A percentile compares a stretch with the other conserved stretches of the same genome.
phyloP scores from a whole-genome alignment of 2,329 filamentous ascomycete genomes.

The Penicillium sp. region DNA sequence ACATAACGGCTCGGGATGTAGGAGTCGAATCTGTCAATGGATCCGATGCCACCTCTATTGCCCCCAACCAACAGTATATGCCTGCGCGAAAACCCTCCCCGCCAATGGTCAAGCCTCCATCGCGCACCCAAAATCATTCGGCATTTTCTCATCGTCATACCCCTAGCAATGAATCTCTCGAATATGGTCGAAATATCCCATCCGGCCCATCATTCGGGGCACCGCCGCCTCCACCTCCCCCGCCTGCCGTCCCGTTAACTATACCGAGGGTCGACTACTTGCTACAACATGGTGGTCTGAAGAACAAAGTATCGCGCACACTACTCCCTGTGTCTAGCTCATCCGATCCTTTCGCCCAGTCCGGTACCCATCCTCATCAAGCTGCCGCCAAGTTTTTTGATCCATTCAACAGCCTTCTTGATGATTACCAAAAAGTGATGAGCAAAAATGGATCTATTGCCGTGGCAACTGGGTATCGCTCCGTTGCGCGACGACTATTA shows the following conservation, averaged over 20 bases:
- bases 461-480: slow-evolving; percentile 92
- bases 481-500: slow-evolving; percentile 84
- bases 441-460: slow-evolving; percentile 84
- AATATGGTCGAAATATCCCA: slow-evolving; percentile 33
- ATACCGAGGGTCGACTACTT: slow-evolving; percentile 88
- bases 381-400: slow-evolving; percentile 76
- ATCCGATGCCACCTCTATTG: slow-evolving; percentile 50
- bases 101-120: slow-evolving; percentile 33
- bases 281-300: slow-evolving; percentile 81
- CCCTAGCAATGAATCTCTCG: slow-evolving; percentile 38
- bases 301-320: slow-evolving; percentile 69
- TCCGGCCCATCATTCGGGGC: slow-evolving; percentile 34
- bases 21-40: slow-evolving; percentile 39
- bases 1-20: slow-evolving; percentile 35
- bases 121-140: slow-evolving; percentile 36
- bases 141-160: slow-evolving; percentile 33
- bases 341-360: slow-evolving; percentile 58
- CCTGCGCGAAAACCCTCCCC: slow-evolving; percentile 31
- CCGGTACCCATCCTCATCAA: slow-evolving; percentile 63
- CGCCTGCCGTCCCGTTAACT: slow-evolving; percentile 65
- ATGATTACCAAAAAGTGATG: slow-evolving; percentile 82
- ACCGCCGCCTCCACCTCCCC: slow-evolving; percentile 73
- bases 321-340: slow-evolving; percentile 58
- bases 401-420: slow-evolving; percentile 77
- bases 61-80: slow-evolving; percentile 42